A percentile compares a stretch with the other conserved stretches of the same genome.
Conservation (phyloP, 805 yeast genomes). For the Torulaspora microellipsoides region DNA sequence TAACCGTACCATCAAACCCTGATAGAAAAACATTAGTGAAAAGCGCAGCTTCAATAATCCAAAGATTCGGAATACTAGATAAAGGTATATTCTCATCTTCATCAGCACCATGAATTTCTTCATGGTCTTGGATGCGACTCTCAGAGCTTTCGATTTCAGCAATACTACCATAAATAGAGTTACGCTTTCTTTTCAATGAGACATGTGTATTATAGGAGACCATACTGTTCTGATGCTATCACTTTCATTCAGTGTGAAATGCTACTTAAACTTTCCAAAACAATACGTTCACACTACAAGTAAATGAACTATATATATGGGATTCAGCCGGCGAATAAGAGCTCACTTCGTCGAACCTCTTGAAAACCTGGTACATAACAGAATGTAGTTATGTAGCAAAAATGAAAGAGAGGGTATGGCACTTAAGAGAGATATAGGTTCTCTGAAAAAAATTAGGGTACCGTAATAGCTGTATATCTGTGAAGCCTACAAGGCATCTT, state of each 20-base stretch:
- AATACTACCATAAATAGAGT: neutral
- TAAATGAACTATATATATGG: neutral
- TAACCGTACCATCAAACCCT: slow-evolving; percentile 46
- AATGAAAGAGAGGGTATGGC: too few species aligned
- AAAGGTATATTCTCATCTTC: slow-evolving; percentile 13
- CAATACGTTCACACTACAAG: neutral
- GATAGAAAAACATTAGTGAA: slow-evolving; percentile 40
- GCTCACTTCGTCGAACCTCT: too few species aligned
- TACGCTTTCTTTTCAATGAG: neutral
- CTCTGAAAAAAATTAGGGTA: neutral
- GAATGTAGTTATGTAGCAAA: neutral
- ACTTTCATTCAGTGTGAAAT: neutral
- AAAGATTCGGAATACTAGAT: slow-evolving; percentile 21
- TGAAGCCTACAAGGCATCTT: neutral
- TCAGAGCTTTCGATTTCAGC: neutral
- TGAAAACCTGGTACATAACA: too few species aligned
- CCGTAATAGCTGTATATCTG: neutral
- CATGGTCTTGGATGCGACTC: neutral
- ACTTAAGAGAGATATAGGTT: too few species aligned
- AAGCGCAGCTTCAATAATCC: slow-evolving; percentile 35
- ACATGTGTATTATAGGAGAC: neutral
- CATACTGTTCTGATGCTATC: neutral
- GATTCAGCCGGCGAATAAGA: neutral
- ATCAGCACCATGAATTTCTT: slow-evolving; percentile 2
- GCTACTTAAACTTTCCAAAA: neutral